Evolutionary conservation across 2,329 filamentous ascomycete species (phyloP).

Genomic region (Penicillium sp.): DNA sequence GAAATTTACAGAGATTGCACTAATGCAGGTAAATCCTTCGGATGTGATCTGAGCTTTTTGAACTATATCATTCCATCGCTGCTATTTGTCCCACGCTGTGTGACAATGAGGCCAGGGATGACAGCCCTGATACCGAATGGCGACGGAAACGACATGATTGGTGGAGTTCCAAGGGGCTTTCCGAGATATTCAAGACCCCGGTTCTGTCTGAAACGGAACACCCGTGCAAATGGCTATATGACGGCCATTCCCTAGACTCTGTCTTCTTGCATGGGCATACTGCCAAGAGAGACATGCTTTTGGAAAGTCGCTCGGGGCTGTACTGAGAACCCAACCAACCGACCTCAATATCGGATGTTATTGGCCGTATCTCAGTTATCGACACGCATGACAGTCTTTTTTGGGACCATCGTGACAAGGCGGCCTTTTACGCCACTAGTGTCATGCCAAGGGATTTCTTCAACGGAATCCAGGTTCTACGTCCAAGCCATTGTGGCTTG

Average conservation of each 20-base stretch:
- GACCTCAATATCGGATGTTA: constrained; percentile 68
- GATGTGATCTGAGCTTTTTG: background rate
- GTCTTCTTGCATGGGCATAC: constrained; percentile 61
- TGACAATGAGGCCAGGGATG: background rate
- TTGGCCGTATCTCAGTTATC: background rate
- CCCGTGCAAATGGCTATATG: background rate
- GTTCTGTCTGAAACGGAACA: background rate
- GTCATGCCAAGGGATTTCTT: background rate
- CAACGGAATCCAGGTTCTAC: background rate
- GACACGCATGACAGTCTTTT: background rate
- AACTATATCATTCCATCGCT: background rate
- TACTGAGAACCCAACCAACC: constrained; percentile 68
- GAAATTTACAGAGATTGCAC: background rate
- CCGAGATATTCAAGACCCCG: background rate
- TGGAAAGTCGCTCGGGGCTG: constrained; percentile 54
- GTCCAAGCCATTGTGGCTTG: background rate
- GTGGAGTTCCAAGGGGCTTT: background rate
- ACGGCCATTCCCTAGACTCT: constrained; percentile 10
- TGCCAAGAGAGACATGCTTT: constrained; percentile 70
- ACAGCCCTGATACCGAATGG: background rate
- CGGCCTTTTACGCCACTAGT: background rate
- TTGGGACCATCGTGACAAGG: background rate
- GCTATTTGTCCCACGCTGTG: background rate
- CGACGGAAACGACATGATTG: background rate
- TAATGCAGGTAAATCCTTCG: background rate